phyloP scores from a whole-genome alignment of 1,139 yeast species.

The Yamadazyma sp. region DNA sequence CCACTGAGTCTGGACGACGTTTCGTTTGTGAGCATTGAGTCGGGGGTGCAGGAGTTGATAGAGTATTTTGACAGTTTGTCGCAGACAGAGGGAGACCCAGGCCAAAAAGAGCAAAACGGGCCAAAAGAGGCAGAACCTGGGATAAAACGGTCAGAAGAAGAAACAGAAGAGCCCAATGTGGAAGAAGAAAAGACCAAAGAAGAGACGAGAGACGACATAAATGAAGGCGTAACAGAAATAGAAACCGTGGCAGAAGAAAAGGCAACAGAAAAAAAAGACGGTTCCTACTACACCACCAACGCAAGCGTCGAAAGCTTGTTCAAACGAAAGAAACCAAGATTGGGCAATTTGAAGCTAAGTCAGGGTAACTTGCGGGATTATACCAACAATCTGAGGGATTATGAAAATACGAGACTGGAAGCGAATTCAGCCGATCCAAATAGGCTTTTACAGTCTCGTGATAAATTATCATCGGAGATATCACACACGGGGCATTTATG shows the following conservation, averaged over 20 bases:
- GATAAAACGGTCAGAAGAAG: no score
- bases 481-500: not conserved
- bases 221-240: no score
- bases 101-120: no score
- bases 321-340: constrained; percentile 5
- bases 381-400: not conserved
- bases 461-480: not conserved
- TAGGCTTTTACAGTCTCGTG: not conserved
- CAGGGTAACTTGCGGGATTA: not conserved
- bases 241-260: no score
- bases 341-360: constrained; percentile 6
- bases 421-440: not conserved
- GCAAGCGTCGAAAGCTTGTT: constrained; percentile 7
- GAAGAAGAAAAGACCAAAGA: no score
- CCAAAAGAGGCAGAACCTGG: no score
- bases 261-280: not conserved
- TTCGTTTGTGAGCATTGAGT: constrained; percentile 2
- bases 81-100: no score
- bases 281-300: not conserved
- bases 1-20: constrained; percentile 9
- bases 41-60: constrained; percentile 4
- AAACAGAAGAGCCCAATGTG: no score
- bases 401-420: not conserved
- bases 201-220: no score
- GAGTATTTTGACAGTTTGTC: constrained; percentile 3